phyloP scores from a whole-genome alignment of 148 eudicot species.

The Silene uniflora region DNA sequence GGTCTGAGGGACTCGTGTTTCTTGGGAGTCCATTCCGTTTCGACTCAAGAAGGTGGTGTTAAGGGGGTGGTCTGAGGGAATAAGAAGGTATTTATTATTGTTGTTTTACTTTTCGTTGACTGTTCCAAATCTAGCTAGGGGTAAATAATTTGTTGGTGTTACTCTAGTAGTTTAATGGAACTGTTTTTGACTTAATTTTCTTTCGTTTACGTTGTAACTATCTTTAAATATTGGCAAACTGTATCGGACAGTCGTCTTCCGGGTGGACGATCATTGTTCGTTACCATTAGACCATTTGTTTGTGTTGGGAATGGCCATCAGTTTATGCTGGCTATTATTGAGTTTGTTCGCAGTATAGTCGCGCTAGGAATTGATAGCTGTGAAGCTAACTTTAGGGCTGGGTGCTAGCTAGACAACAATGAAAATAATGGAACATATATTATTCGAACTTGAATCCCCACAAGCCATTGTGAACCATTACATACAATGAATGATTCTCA shows the following conservation, averaged over 20 bases:
- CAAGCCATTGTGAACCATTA: background rate
- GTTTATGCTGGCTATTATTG: no score
- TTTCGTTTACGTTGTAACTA: constrained; percentile 17
- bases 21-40: no score
- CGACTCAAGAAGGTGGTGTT: no score
- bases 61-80: no score
- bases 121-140: no score
- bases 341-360: no score
- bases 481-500: no score
- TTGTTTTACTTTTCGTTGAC: no score
- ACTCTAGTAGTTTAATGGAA: background rate
- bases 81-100: no score
- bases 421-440: background rate
- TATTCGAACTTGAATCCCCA: background rate
- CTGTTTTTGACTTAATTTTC: background rate
- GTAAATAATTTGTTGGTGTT: no score
- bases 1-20: no score
- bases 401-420: background rate
- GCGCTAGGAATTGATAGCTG: no score
- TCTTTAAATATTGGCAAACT: constrained; percentile 23
- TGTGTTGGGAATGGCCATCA: background rate
- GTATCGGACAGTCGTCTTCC: constrained; percentile 9
- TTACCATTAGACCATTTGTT: background rate
- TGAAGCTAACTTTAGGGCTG: background rate
- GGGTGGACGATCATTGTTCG: background rate